Evolutionary conservation across 1,139 yeast genomes (phyloP), one percentile per base, ranked within the genome.

Genomic region (Debaryomyces sp.): DNA sequence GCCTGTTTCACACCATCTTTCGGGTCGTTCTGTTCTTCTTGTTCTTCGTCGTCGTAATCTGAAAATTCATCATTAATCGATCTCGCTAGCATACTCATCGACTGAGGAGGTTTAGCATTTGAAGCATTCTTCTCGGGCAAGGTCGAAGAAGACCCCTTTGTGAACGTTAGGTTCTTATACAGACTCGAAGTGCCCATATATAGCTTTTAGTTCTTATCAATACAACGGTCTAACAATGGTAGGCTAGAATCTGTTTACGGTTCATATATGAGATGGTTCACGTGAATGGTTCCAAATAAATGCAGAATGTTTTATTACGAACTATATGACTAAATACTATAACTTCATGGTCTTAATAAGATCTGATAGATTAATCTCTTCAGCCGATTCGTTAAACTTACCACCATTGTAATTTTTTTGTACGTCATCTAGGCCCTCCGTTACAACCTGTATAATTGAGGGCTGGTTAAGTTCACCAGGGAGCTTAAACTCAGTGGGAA

Each of bases 381-480:
- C 62, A 1, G 50, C 50, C 41, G 55, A 40, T 8, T 45, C 51
- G 23, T 30, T 23, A 26, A 41, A 46, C 7, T 22, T 54, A 12
- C 58, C 60, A 6, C 51, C 55, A 4, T 54, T 55, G 33, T 53
- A 49, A 35, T 59, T 61, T 9, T 53, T 53, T 37, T 69, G 70
- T 6, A 69, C 53, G 32, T 68, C 68, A 24, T 71, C 77, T 41
- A 75, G 56, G 0, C 80, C 80, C 45, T 75, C 78, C 12, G 80
- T 75, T 23, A 74, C 59, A 4, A 75, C 73, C 57, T 75, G 78
- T 41, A 71, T 71, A 22, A 75, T 68, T 2, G 64, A 54, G 1
- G 80, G 80, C 51, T 70, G 72, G 39, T 62, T 63, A 27, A 52
- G 50, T 38, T 71, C 78, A 1, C 78, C 80, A 0, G 80, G 80